Percentiles rank a stretch among this genome's conserved stretches.
phyloP scores from a whole-genome alignment of 2,329 filamentous ascomycete genomes.

The Arthrobotrys entomopaga region DNA sequence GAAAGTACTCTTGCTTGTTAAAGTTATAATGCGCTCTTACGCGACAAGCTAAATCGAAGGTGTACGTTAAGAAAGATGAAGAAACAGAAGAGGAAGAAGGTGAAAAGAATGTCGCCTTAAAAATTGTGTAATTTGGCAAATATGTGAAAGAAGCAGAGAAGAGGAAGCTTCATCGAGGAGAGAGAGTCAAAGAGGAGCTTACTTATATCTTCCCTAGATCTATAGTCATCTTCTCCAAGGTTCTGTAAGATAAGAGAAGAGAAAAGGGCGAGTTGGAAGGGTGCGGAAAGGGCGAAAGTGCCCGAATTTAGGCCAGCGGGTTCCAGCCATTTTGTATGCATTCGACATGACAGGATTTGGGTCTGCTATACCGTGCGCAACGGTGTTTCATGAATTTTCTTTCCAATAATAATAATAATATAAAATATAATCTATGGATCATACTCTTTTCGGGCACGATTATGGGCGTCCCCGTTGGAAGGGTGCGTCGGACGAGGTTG shows the following conservation, averaged over 20 bases:
- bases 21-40: too few species aligned
- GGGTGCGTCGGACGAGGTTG: conserved; percentile 35
- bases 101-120: too few species aligned
- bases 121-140: too few species aligned
- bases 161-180: background rate
- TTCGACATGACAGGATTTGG: background rate
- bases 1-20: too few species aligned
- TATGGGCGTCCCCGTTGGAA: background rate
- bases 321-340: conserved; percentile 53
- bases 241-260: background rate
- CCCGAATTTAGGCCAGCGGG: conserved; percentile 30
- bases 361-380: background rate
- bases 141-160: too few species aligned
- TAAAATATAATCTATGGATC: background rate
- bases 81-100: too few species aligned
- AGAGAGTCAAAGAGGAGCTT: background rate
- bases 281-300: conserved; percentile 28
- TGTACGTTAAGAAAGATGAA: too few species aligned
- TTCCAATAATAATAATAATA: too few species aligned
- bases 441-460: background rate
- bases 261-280: conserved; percentile 7
- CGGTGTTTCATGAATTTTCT: background rate
- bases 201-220: conserved; percentile 36
- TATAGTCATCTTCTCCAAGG: too few species aligned
- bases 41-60: too few species aligned